Conservation (phyloP, 768 basidiomycete genomes). For the Tricholoma sp. region DNA sequence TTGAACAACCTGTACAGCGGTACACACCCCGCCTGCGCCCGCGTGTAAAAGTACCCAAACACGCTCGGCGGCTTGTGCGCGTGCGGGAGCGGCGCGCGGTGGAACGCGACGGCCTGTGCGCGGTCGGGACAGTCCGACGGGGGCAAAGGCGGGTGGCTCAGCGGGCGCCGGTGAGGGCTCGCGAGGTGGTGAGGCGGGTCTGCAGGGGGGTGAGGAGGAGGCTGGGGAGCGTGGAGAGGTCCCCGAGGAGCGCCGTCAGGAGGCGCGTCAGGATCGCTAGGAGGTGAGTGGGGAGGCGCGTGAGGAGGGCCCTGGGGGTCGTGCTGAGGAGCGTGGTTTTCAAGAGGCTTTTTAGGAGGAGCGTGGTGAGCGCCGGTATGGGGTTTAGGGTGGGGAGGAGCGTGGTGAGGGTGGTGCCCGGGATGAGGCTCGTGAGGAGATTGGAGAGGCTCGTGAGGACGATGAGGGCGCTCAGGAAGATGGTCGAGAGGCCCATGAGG, state of each 20-base stretch:
- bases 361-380: neutral
- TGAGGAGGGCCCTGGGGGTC: neutral
- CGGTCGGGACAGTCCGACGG: neutral
- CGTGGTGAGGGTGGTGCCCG: neutral
- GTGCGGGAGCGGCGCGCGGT: neutral
- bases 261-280: neutral
- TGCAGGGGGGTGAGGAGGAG: neutral
- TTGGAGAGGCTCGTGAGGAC: neutral
- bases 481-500: neutral
- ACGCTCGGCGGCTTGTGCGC: neutral
- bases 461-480: neutral
- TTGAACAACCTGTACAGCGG: neutral
- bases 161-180: neutral
- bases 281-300: neutral
- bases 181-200: neutral
- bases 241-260: neutral
- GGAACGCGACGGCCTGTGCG: neutral
- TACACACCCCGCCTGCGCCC: neutral
- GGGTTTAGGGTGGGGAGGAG: neutral
- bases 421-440: neutral
- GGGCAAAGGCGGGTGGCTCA: neutral
- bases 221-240: neutral
- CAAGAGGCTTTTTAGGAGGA: neutral
- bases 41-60: neutral
- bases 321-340: neutral